Conservation (phyloP, 1,284 basidiomycete genomes). For the Ganoderma lucidum region DNA sequence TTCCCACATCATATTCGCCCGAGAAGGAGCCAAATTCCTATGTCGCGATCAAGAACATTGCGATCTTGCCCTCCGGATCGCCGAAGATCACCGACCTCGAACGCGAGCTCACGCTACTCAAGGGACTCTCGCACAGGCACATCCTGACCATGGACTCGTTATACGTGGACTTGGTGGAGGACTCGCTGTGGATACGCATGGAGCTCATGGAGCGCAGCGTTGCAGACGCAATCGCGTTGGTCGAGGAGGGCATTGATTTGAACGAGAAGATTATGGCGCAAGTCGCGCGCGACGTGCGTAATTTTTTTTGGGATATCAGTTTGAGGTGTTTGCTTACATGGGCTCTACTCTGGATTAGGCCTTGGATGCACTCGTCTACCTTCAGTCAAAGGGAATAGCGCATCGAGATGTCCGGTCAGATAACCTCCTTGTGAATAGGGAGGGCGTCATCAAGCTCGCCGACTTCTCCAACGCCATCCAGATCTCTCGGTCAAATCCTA, state of each 20-base stretch:
- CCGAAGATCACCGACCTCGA: conserved; percentile 69
- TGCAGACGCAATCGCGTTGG: conserved; percentile 75
- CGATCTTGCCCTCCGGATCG: conserved; percentile 62
- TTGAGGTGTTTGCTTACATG: neutral
- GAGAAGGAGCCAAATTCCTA: conserved; percentile 42
- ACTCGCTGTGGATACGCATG: conserved; percentile 84
- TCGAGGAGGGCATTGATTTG: conserved; percentile 64
- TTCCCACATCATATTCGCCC: conserved; percentile 46
- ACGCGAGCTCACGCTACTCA: conserved; percentile 66
- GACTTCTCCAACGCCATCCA: conserved; percentile 80
- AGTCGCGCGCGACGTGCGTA: conserved; percentile 76
- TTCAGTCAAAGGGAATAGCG: conserved; percentile 69
- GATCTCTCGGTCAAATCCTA: conserved; percentile 56
- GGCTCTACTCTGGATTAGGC: conserved; percentile 48
- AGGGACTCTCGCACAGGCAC: conserved; percentile 62
- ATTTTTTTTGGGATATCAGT: conserved; percentile 10
- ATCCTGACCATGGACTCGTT: conserved; percentile 71
- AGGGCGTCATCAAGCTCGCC: conserved; percentile 77
- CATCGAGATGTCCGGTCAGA: conserved; percentile 85
- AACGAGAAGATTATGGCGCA: conserved; percentile 72
- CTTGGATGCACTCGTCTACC: conserved; percentile 66
- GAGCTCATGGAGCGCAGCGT: conserved; percentile 86
- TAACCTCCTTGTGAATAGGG: conserved; percentile 72
- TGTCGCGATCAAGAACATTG: conserved; percentile 75
- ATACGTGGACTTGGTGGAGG: conserved; percentile 71